These are phyloP conservation scores for Monsonia emarginata DNA, from an alignment of 441 rosid genomes.

Conservation along the genomic window DNA sequence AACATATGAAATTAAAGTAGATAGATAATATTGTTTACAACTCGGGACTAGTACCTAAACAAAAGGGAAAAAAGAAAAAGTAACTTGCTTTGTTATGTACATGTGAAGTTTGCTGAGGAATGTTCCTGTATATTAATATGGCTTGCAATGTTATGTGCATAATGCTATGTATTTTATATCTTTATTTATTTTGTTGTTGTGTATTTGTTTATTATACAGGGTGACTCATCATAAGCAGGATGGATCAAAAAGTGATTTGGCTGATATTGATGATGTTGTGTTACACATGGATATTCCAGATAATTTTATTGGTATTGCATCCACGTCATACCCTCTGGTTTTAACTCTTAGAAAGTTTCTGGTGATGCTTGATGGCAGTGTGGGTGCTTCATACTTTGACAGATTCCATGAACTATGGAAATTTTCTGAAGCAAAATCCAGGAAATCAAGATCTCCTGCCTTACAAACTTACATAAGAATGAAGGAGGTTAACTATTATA, in stretches of 20 bases:
- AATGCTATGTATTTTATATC: neutral
- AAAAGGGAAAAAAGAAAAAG: too few relatives aligned
- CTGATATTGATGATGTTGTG: slow-evolving; percentile 24
- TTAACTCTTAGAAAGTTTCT: slow-evolving; percentile 40
- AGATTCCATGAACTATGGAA: slow-evolving; percentile 28
- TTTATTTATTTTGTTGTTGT: neutral
- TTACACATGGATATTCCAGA: slow-evolving; percentile 36
- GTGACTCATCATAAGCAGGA: slow-evolving; percentile 21
- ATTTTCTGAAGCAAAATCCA: slow-evolving; percentile 12
- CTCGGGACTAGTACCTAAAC: too few relatives aligned
- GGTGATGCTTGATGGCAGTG: slow-evolving; percentile 49
- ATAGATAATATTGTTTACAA: too few relatives aligned
- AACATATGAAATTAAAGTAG: too few relatives aligned
- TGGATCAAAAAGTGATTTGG: slow-evolving; percentile 14
- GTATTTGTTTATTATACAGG: slow-evolving; percentile 23
- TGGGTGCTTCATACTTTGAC: slow-evolving; percentile 40
- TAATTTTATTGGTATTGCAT: slow-evolving; percentile 28
- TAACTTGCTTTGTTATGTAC: too few relatives aligned
- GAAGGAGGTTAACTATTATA: slow-evolving; percentile 38
- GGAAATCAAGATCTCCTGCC: slow-evolving; percentile 19
- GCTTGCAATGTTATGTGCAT: neutral
- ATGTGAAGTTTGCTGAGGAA: too few relatives aligned
- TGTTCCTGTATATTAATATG: too few relatives aligned
- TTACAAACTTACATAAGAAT: slow-evolving; percentile 26
- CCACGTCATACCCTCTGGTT: slow-evolving; percentile 32